phyloP scores from a whole-genome alignment of 768 basidiomycete genomes.

The Boletus tomentosulus region DNA sequence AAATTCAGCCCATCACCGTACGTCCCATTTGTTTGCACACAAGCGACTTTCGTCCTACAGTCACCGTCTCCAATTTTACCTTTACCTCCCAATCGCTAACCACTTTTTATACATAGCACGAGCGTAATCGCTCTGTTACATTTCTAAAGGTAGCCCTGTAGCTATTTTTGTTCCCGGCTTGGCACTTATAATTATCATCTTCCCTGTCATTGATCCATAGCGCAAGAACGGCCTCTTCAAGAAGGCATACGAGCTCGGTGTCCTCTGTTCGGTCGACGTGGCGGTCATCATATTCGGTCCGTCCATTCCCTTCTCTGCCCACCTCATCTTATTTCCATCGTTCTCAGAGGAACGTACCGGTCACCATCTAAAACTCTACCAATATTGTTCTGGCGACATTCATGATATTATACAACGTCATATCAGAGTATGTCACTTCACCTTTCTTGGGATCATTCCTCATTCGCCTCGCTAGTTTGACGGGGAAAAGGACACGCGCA shows the following conservation, averaged over 20 bases:
- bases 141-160: constrained; percentile 75
- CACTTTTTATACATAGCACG: constrained; percentile 63
- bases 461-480: constrained; percentile 36
- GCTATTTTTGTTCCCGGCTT: constrained; percentile 58
- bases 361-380: constrained; percentile 77
- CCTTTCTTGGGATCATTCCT: constrained; percentile 6
- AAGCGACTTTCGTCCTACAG: constrained; percentile 9
- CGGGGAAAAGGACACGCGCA: constrained; percentile 47
- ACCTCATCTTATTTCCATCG: not conserved
- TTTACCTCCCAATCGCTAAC: constrained; percentile 32
- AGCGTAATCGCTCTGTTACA: constrained; percentile 87
- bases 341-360: constrained; percentile 67
- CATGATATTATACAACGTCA: constrained; percentile 69
- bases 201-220: constrained; percentile 33
- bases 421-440: constrained; percentile 38
- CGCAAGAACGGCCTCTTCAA: constrained; percentile 90
- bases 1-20: constrained; percentile 77
- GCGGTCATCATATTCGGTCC: constrained; percentile 83
- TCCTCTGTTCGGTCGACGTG: constrained; percentile 83
- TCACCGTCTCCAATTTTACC: constrained; percentile 30
- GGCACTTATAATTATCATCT: constrained; percentile 35
- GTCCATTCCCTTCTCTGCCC: constrained; percentile 24
- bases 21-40: constrained; percentile 30
- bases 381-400: constrained; percentile 73
- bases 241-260: constrained; percentile 88